phyloP scores from a whole-genome alignment of 805 yeast species.

The Blastobotrys terrestris region DNA sequence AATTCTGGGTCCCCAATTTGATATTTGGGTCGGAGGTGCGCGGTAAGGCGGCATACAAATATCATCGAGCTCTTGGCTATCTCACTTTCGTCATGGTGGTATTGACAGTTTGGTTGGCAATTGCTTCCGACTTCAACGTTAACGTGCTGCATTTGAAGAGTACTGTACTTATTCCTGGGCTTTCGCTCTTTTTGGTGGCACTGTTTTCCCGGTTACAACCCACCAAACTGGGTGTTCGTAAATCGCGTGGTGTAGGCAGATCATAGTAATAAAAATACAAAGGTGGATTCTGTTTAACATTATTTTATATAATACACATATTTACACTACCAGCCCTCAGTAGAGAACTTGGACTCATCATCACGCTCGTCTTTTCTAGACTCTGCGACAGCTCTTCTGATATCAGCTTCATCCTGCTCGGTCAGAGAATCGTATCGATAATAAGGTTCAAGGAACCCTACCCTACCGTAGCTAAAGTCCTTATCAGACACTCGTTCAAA shows the following conservation, averaged over 20 bases:
- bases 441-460: conserved; percentile 77
- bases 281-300: not conserved
- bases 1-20: conserved; percentile 23
- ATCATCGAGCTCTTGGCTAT: conserved; percentile 26
- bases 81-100: conserved; percentile 11
- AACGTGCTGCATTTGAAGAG: conserved; percentile 8
- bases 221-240: too few relatives aligned
- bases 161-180: conserved; percentile 1
- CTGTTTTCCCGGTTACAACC: conserved; percentile 4
- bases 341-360: conserved; percentile 3
- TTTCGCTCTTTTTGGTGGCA: conserved; percentile 1
- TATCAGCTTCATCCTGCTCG: conserved; percentile 14
- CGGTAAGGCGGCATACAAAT: conserved; percentile 26
- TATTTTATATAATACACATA: not conserved
- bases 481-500: conserved; percentile 80
- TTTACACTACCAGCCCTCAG: conserved; percentile 7
- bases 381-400: conserved; percentile 8
- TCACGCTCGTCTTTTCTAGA: conserved; percentile 1
- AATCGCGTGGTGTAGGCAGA: too few relatives aligned
- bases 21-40: conserved; percentile 23
- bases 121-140: conserved; percentile 19
- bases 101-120: conserved; percentile 17
- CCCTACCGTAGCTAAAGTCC: conserved; percentile 88
- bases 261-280: not conserved
- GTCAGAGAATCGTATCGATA: conserved; percentile 70